These are phyloP conservation scores for Middelhovenomyces tepae DNA, from an alignment of 805 yeast genomes.

Conservation along the genomic window DNA sequence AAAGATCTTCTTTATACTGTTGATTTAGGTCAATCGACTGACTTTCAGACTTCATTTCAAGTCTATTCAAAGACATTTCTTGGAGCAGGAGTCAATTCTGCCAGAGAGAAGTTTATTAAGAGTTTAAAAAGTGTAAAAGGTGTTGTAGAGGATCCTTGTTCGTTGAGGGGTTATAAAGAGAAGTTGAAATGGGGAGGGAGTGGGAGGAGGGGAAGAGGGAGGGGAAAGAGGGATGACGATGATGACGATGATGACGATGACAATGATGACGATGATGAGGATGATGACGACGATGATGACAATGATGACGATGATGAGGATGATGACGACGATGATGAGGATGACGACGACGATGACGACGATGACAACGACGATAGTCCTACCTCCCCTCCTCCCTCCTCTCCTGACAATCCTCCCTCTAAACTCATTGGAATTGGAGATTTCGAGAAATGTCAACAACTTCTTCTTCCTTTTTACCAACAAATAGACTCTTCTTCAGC, in stretches of 20 bases:
- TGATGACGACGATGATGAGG: no score
- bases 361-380: slow-evolving; percentile 2
- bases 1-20: slow-evolving; percentile 39
- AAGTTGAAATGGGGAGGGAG: no score
- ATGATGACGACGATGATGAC: background rate
- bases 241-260: background rate
- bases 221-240: no score
- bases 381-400: background rate
- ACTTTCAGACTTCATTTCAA: slow-evolving; percentile 22
- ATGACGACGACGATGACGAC: background rate
- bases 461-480: background rate
- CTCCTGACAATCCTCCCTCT: background rate
- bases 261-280: slow-evolving; percentile 9
- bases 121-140: no score
- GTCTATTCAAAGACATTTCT: slow-evolving; percentile 49
- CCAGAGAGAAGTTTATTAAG: slow-evolving; percentile 39
- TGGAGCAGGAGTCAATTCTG: slow-evolving; percentile 55
- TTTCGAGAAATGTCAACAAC: slow-evolving; percentile 2
- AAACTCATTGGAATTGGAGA: slow-evolving; percentile 1
- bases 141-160: slow-evolving; percentile 6
- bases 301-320: no score
- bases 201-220: no score
- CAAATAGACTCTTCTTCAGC: slow-evolving; percentile 32
- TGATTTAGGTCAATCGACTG: slow-evolving; percentile 28
- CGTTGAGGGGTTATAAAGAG: no score